A percentile compares a stretch with the other conserved stretches of the same genome.
Conservation (phyloP, 371 early-diverging fungal species). For the Lichtheimia ornata region DNA sequence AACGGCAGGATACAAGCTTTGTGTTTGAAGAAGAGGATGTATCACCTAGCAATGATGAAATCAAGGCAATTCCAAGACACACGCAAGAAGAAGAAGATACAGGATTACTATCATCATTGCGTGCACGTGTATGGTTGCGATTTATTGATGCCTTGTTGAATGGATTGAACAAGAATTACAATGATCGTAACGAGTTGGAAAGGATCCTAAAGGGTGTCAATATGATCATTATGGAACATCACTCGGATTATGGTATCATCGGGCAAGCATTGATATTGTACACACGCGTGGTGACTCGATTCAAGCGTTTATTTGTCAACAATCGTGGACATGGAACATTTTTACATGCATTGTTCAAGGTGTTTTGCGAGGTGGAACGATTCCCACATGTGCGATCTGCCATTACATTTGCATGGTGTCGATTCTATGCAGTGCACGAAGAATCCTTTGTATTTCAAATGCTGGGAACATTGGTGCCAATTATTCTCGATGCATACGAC, state of each 20-base stretch:
- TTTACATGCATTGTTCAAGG: conserved; percentile 62
- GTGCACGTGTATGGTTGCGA: conserved; percentile 62
- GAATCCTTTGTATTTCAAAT: conserved; percentile 73
- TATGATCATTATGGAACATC: conserved; percentile 53
- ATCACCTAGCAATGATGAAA: neutral
- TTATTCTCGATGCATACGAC: conserved; percentile 47
- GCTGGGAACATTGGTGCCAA: conserved; percentile 61
- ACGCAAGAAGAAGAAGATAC: conserved; percentile 32
- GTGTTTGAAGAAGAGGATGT: conserved; percentile 16
- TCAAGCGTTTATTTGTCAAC: conserved; percentile 60
- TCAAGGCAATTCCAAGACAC: conserved; percentile 5
- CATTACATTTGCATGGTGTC: conserved; percentile 58
- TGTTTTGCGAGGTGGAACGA: conserved; percentile 57
- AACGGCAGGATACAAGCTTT: conserved; percentile 19
- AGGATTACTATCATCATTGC: conserved; percentile 45
- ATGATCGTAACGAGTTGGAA: conserved; percentile 58
- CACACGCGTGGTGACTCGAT: conserved; percentile 54
- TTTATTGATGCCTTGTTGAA: conserved; percentile 56
- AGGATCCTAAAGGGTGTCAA: conserved; percentile 63
- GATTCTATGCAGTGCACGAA: conserved; percentile 67
- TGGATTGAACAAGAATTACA: conserved; percentile 58
- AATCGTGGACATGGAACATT: conserved; percentile 64
- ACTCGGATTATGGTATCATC: conserved; percentile 57
- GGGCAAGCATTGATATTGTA: conserved; percentile 61
- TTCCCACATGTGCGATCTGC: conserved; percentile 49